Percentiles rank a stretch among this genome's conserved stretches.
Conservation (phyloP, 2,329 filamentous ascomycete genomes). For the Xylariomycetidae sp. region DNA sequence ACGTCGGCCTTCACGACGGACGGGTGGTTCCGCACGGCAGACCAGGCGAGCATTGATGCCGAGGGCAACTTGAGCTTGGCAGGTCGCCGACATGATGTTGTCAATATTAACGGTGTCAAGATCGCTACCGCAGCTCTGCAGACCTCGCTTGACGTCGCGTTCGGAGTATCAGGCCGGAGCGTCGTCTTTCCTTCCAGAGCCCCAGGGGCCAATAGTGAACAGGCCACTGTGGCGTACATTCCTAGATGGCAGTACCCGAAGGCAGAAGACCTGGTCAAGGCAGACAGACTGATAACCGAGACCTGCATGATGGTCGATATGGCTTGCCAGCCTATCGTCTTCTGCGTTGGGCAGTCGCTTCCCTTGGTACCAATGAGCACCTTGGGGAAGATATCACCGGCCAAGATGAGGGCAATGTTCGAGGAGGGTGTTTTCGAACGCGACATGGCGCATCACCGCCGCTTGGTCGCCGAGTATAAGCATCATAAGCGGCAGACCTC, state of each 20-base stretch:
- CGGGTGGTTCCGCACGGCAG: slow-evolving; percentile 38
- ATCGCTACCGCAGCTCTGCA: slow-evolving; percentile 32
- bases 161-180: slow-evolving; percentile 20
- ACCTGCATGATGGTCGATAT: too few species aligned
- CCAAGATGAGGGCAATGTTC: too few species aligned
- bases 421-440: too few species aligned
- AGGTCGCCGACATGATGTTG: not conserved
- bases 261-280: too few species aligned
- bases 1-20: slow-evolving; percentile 46
- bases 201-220: slow-evolving; percentile 1
- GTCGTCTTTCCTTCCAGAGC: slow-evolving; percentile 36
- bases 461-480: not conserved
- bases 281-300: too few species aligned
- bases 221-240: slow-evolving; percentile 1
- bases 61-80: not conserved
- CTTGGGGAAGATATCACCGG: too few species aligned
- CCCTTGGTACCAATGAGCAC: too few species aligned
- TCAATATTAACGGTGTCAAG: not conserved
- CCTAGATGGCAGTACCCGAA: too few species aligned
- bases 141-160: slow-evolving; percentile 27
- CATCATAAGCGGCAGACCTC: not conserved
- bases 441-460: too few species aligned
- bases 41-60: slow-evolving; percentile 14
- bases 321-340: too few species aligned
- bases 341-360: too few species aligned